Conservation (phyloP, 2,329 filamentous ascomycete genomes). For the Aureobasidium sp. region DNA sequence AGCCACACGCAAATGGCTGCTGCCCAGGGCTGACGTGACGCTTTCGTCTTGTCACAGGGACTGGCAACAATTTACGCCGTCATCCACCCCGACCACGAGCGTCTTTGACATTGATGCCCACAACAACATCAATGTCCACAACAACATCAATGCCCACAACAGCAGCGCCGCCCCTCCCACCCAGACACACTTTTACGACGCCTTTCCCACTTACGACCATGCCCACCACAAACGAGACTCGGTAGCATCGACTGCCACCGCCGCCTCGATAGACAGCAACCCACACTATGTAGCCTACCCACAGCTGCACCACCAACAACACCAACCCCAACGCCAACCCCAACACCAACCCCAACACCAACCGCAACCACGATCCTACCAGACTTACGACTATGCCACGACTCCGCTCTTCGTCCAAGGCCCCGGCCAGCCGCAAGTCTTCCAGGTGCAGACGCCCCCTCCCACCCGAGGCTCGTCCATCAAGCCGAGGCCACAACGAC, state of each 20-base stretch:
- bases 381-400: not conserved
- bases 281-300: constrained; percentile 12
- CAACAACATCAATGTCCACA: constrained; percentile 17
- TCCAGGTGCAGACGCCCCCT: constrained; percentile 53
- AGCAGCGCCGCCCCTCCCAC: not conserved
- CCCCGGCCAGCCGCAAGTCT: not conserved
- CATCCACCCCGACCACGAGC: constrained; percentile 38
- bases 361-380: not conserved
- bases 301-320: not conserved
- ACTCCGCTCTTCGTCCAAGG: not conserved
- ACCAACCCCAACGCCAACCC: not conserved
- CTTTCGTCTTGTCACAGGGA: constrained; percentile 6
- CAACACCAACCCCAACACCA: not conserved
- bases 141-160: not conserved
- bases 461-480: constrained; percentile 48
- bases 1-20: not conserved
- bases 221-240: constrained; percentile 6
- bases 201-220: constrained; percentile 33
- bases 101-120: constrained; percentile 23
- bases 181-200: constrained; percentile 37
- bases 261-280: not conserved
- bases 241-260: constrained; percentile 1
- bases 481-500: constrained; percentile 35
- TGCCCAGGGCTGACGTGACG: constrained; percentile 1
- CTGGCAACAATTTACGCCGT: constrained; percentile 36